phyloP scores from a whole-genome alignment of 1,139 yeast genomes.

The Saccharomycopsis hybrid region DNA sequence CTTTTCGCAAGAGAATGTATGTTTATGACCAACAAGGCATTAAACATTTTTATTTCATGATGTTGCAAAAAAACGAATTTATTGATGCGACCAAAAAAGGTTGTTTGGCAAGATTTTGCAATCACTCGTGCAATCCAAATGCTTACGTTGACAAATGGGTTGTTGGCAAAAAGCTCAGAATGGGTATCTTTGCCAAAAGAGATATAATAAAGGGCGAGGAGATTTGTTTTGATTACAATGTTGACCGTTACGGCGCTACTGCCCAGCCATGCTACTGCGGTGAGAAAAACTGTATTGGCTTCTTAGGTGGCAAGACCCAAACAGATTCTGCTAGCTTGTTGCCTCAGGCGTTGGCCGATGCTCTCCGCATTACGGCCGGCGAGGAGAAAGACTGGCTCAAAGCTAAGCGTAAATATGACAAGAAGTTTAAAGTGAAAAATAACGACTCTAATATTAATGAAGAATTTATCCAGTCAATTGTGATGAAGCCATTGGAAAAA shows the following conservation, averaged over 20 bases:
- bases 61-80: constrained; percentile 88
- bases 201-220: constrained; percentile 76
- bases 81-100: constrained; percentile 93
- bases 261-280: constrained; percentile 96
- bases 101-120: constrained; percentile 82
- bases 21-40: constrained; percentile 66
- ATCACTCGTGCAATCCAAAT: constrained; percentile 92
- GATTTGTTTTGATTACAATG: constrained; percentile 91
- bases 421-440: constrained; percentile 37
- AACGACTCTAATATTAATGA: constrained; percentile 58
- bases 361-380: constrained; percentile 69
- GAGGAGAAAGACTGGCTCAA: constrained; percentile 60
- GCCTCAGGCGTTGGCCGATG: constrained; percentile 81
- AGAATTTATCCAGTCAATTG: constrained; percentile 56
- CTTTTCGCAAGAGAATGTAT: constrained; percentile 67
- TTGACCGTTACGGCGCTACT: constrained; percentile 91
- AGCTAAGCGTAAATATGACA: constrained; percentile 40
- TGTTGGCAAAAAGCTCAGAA: constrained; percentile 78
- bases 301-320: constrained; percentile 94
- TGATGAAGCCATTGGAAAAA: constrained; percentile 46
- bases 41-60: constrained; percentile 93
- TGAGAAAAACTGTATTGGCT: constrained; percentile 84
- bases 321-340: constrained; percentile 80
- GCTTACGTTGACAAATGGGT: constrained; percentile 97
- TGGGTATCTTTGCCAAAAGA: constrained; percentile 92